phyloP scores from a whole-genome alignment of 2,329 filamentous ascomycete genomes.

The Dothistroma pini region DNA sequence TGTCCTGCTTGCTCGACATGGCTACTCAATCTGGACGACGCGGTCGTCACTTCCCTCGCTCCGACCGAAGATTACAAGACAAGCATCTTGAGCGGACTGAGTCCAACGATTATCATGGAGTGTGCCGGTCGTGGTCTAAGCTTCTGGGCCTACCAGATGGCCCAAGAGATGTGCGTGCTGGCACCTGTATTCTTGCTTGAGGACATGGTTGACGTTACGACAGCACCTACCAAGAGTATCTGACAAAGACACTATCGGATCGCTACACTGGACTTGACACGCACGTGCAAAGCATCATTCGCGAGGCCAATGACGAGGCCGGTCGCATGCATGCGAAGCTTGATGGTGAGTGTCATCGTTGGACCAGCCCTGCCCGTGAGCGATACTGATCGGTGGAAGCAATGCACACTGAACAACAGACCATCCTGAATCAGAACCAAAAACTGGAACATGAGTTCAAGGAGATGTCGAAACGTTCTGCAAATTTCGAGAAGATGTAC shows the following conservation, averaged over 20 bases:
- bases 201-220: slow-evolving; percentile 18
- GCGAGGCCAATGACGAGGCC: slow-evolving; percentile 72
- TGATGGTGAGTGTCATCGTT: slow-evolving; percentile 46
- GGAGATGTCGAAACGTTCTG: slow-evolving; percentile 10
- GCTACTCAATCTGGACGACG: slow-evolving; percentile 70
- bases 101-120: slow-evolving; percentile 78
- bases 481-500: slow-evolving; percentile 36
- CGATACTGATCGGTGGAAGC: slow-evolving; percentile 6
- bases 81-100: slow-evolving; percentile 76
- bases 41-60: slow-evolving; percentile 65
- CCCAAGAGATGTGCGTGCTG: slow-evolving; percentile 68
- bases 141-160: slow-evolving; percentile 85
- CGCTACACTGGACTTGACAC: slow-evolving; percentile 64
- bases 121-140: slow-evolving; percentile 73
- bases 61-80: slow-evolving; percentile 89
- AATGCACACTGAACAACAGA: slow-evolving; percentile 10
- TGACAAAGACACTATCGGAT: slow-evolving; percentile 67
- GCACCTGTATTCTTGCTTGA: background rate
- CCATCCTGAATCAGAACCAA: slow-evolving; percentile 7
- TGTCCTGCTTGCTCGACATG: slow-evolving; percentile 75
- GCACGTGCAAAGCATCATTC: slow-evolving; percentile 68
- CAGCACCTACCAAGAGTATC: slow-evolving; percentile 72
- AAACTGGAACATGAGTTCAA: slow-evolving; percentile 10
- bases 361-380: background rate
- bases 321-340: slow-evolving; percentile 62